A percentile compares a stretch with the other conserved stretches of the same genome.
Conservation (phyloP, 768 basidiomycete species). For the Suillus decipiens region DNA sequence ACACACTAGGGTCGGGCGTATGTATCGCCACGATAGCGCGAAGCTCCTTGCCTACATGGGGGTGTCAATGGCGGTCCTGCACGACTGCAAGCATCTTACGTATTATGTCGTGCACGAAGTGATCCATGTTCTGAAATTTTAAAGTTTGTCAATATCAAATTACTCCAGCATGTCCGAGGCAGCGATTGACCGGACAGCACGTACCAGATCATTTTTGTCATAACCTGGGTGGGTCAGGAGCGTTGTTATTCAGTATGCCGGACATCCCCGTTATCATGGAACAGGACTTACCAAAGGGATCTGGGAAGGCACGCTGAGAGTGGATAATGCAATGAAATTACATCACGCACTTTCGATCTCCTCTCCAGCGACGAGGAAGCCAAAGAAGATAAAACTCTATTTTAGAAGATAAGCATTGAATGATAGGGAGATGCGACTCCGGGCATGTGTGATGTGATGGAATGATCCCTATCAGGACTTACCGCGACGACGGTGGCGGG, state of each 20-base stretch:
- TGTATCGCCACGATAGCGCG: slow-evolving; percentile 61
- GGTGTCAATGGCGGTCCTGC: slow-evolving; percentile 5
- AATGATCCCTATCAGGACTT: slow-evolving; percentile 19
- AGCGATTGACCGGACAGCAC: slow-evolving; percentile 21
- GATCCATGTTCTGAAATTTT: slow-evolving; percentile 56
- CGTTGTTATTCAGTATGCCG: not conserved
- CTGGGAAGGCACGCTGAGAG: slow-evolving; percentile 22
- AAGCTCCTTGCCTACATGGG: slow-evolving; percentile 52
- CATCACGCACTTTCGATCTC: slow-evolving; percentile 66
- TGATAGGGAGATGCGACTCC: not conserved
- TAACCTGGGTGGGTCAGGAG: slow-evolving; percentile 41
- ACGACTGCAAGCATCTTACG: slow-evolving; percentile 36
- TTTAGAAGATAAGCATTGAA: slow-evolving; percentile 9
- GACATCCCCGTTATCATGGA: slow-evolving; percentile 2
- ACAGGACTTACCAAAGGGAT: slow-evolving; percentile 44
- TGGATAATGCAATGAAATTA: not conserved
- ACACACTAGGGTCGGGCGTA: slow-evolving; percentile 56
- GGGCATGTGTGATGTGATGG: not conserved
- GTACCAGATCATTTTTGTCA: slow-evolving; percentile 71
- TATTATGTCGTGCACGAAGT: slow-evolving; percentile 71
- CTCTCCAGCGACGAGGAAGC: slow-evolving; percentile 72
- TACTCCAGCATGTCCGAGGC: slow-evolving; percentile 14
- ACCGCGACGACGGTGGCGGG: slow-evolving; percentile 59
- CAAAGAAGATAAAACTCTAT: slow-evolving; percentile 70
- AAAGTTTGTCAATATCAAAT: slow-evolving; percentile 8